These are phyloP conservation scores for Boechera stricta DNA, from an alignment of 345 rosid species.

Conservation along the genomic window DNA sequence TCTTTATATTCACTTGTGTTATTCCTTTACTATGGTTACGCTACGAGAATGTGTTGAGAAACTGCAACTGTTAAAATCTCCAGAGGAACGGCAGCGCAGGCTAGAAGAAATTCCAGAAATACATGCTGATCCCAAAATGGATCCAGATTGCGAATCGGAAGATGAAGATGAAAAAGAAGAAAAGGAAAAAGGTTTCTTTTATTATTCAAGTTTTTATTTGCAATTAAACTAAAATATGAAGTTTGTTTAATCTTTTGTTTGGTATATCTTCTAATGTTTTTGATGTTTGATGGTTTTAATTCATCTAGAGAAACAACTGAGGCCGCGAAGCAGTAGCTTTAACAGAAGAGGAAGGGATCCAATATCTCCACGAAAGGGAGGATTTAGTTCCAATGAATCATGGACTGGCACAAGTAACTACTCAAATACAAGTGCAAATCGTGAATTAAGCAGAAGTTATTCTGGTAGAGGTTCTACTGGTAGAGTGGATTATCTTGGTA, in stretches of 20 bases:
- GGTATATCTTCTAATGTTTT: slow-evolving; percentile 19
- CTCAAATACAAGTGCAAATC: slow-evolving; percentile 50
- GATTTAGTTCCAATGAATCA: slow-evolving; percentile 61
- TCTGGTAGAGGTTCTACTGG: slow-evolving; percentile 63
- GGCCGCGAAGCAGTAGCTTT: slow-evolving; percentile 69
- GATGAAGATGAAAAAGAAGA: slow-evolving; percentile 73
- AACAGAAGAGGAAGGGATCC: slow-evolving; percentile 80
- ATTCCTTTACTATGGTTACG: slow-evolving; percentile 75
- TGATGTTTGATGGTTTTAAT: slow-evolving; percentile 39
- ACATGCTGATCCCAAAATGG: slow-evolving; percentile 97
- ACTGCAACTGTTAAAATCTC: slow-evolving; percentile 88
- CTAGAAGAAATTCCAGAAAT: slow-evolving; percentile 95
- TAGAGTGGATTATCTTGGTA: slow-evolving; percentile 64
- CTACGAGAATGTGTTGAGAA: slow-evolving; percentile 99
- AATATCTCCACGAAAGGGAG: slow-evolving; percentile 76
- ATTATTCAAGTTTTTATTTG: slow-evolving; percentile 1
- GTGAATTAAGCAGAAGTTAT: slow-evolving; percentile 68
- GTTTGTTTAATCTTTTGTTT: slow-evolving; percentile 22
- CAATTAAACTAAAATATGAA: not conserved
- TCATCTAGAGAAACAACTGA: slow-evolving; percentile 60
- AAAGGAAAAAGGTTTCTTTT: slow-evolving; percentile 70
- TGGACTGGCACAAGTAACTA: slow-evolving; percentile 72
- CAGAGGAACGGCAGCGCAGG: slow-evolving; percentile 93
- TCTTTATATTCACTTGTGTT: slow-evolving; percentile 15
- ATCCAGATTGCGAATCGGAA: slow-evolving; percentile 91